phyloP scores from a whole-genome alignment of 2,329 filamentous ascomycete species.

The Tetracladium maxilliforme region DNA sequence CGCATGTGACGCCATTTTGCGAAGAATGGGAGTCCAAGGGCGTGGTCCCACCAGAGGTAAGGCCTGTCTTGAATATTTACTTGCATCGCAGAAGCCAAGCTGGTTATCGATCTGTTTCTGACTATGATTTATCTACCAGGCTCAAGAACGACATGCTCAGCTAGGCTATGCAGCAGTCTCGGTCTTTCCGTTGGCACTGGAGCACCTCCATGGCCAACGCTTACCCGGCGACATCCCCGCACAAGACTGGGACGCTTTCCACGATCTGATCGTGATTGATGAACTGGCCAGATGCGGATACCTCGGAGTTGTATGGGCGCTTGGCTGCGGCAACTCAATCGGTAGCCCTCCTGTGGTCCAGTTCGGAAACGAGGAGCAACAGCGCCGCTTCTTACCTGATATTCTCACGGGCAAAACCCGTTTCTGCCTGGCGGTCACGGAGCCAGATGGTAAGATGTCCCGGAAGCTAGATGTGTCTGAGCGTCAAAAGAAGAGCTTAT shows the following conservation, averaged over 20 bases:
- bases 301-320: constrained; percentile 39
- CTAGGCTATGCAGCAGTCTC: constrained; percentile 16
- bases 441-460: constrained; percentile 33
- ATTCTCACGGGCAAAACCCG: constrained; percentile 42
- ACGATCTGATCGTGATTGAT: constrained; percentile 37
- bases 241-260: constrained; percentile 39
- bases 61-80: constrained; percentile 3
- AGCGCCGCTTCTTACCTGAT: constrained; percentile 39
- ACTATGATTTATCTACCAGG: constrained; percentile 6
- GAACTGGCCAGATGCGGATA: constrained; percentile 31
- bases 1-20: constrained; percentile 38
- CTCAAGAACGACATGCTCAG: constrained; percentile 12
- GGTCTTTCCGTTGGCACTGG: constrained; percentile 14
- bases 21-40: constrained; percentile 50
- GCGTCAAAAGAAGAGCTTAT: constrained; percentile 72
- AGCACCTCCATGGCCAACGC: constrained; percentile 21
- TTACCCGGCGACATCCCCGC: constrained; percentile 28
- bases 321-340: constrained; percentile 45
- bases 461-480: too few species aligned
- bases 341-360: constrained; percentile 49
- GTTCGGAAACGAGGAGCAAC: constrained; percentile 45
- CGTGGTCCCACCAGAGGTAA: constrained; percentile 27
- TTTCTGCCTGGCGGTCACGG: constrained; percentile 51
- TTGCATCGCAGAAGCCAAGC: constrained; percentile 15
- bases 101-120: constrained; percentile 9